Base-by-base conservation (phyloP, 2,329 filamentous ascomycete genomes). In the Colletotrichum tamarilloi region DNA sequence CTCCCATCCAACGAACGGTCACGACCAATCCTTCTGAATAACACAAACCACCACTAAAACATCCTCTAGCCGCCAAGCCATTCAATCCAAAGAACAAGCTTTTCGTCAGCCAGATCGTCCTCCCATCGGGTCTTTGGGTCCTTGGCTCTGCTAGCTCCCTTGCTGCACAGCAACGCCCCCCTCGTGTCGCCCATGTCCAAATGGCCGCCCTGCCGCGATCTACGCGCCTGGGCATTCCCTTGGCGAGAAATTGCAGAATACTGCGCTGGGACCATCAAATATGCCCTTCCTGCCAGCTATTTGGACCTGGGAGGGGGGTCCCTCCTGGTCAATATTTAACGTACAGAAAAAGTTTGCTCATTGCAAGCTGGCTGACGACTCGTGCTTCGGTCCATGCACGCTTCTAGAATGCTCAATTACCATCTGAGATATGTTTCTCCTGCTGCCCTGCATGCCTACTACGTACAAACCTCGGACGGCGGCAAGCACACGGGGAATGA, bases 191-290 rank as follows among this genome's bases (percentile, higher is more conserved):
- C 49, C 60, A 53, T 49, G 62, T 55, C 52, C 62, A 19, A 19
- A 52, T 24, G 19, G 24, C 22, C 42, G 30, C 56, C 64, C 35
- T 72, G 53, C 66, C 70, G 59, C 70, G 52, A 63, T 72, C 64
- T 63, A 68, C 64, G 70, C 70, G 70, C 67, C 70, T 70, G 70
- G 70, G 70, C 70, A 62, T 65, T 70, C 56, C 67, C 67, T 73
- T 73, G 70, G 70, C 70, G 60, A 7, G 24, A 42, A 35, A 63
- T 49, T 49, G 19, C 42, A 49, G 42, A 49, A 49, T 9, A 9
- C 19, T n/a, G 4, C 56, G 63, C 68, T 42, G 56, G 63, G 63
- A 8, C 56, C 46, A 56, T 71, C 24, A 32, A n/a, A 7, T 42
- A 35, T 24, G 38, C 53, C 28, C 8, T 53, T 32, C 30, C 24